phyloP scores from a whole-genome alignment of 306 rosid genomes.

The Lathyrus tuberosus region DNA sequence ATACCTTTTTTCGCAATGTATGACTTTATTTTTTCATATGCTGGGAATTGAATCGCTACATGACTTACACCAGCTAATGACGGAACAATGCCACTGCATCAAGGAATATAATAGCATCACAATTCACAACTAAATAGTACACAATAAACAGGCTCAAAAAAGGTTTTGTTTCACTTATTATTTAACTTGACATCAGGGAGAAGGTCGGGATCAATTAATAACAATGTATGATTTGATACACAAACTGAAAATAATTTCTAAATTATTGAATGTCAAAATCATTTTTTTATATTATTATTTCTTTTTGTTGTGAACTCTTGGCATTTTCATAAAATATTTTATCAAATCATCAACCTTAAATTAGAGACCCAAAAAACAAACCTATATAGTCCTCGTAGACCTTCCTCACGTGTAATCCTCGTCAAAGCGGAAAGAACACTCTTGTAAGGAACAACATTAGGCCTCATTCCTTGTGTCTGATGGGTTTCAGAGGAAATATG shows the following conservation, averaged over 20 bases:
- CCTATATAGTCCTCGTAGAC: conserved; percentile 92
- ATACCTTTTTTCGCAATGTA: conserved; percentile 77
- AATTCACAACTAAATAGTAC: background rate
- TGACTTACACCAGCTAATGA: conserved; percentile 94
- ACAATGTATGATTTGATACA: too few relatives aligned
- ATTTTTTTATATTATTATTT: too few relatives aligned
- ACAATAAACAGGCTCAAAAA: conserved; percentile 12
- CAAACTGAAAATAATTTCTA: too few relatives aligned
- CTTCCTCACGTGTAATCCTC: conserved; percentile 89
- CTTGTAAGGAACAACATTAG: conserved; percentile 83
- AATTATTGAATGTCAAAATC: too few relatives aligned
- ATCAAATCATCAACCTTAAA: conserved; percentile 24
- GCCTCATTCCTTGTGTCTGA: conserved; percentile 96
- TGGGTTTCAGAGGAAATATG: conserved; percentile 21
- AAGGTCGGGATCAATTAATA: too few relatives aligned
- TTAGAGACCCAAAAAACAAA: conserved; percentile 39
- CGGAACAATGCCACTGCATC: conserved; percentile 86
- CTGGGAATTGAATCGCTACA: conserved; percentile 95
- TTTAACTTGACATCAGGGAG: background rate
- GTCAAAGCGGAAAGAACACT: conserved; percentile 79
- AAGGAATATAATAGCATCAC: conserved; percentile 40
- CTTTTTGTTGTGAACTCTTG: background rate
- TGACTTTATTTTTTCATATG: conserved; percentile 77
- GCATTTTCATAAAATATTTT: conserved; percentile 12
- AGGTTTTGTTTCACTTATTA: background rate